Conservation (phyloP, 202 grass and related monocot genomes). For the Dendrocalamus latiflorus region DNA sequence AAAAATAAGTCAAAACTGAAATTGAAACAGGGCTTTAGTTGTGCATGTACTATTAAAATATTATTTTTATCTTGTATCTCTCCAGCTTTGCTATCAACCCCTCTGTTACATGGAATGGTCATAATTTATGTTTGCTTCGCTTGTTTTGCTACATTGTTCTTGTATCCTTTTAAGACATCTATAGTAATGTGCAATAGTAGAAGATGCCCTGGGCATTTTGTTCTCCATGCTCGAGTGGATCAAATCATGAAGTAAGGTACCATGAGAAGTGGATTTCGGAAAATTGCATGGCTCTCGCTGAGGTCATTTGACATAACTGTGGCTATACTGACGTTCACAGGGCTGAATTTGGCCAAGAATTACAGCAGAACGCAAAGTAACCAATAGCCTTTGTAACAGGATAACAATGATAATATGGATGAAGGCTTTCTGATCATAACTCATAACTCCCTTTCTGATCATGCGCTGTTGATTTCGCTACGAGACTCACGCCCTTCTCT, state of each 20-base stretch:
- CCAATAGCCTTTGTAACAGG: background rate
- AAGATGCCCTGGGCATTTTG: background rate
- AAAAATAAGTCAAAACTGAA: no score
- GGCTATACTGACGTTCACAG: background rate
- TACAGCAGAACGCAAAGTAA: background rate
- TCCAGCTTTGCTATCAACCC: conserved; percentile 11
- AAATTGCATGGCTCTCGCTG: background rate
- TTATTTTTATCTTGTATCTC: conserved; percentile 8
- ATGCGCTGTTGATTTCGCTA: no score
- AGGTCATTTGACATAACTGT: background rate
- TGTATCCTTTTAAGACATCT: background rate
- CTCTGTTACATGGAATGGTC: background rate
- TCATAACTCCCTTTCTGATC: no score
- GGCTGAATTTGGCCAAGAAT: background rate
- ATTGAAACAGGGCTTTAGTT: no score
- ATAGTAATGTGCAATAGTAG: background rate
- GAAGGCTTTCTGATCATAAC: no score
- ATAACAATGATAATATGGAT: no score
- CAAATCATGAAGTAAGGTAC: background rate
- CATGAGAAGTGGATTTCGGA: background rate
- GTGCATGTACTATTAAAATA: conserved; percentile 37
- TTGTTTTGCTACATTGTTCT: background rate
- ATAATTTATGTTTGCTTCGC: background rate
- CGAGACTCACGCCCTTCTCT: no score
- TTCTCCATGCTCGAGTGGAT: background rate